These are phyloP conservation scores for Hemerocallis citrina DNA, from an alignment of 106 monocot species.

Conservation along the genomic window DNA sequence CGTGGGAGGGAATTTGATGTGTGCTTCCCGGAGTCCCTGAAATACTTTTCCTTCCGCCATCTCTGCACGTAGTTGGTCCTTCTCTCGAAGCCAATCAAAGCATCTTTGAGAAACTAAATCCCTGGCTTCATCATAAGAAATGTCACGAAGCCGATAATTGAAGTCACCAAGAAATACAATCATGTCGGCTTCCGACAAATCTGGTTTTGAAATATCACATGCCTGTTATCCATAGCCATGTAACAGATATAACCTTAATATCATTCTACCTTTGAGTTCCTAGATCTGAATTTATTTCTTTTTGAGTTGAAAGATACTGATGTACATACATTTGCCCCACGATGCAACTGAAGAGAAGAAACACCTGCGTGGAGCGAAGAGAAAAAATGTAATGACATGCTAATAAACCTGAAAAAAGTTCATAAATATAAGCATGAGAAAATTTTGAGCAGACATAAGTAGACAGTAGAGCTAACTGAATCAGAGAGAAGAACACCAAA, in stretches of 20 bases:
- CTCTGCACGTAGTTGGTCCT: conserved; percentile 54
- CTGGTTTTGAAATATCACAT: conserved; percentile 36
- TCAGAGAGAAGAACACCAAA: not conserved
- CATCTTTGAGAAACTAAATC: conserved; percentile 62
- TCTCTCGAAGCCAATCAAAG: conserved; percentile 66
- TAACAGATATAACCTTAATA: not conserved
- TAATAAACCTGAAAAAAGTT: not conserved
- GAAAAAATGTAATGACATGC: conserved; percentile 3
- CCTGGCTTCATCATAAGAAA: conserved; percentile 61
- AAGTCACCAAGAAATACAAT: conserved; percentile 66
- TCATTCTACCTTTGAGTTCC: not conserved
- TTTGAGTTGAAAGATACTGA: not conserved
- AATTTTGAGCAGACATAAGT: not conserved
- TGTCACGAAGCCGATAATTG: conserved; percentile 51
- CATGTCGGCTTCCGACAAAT: conserved; percentile 68
- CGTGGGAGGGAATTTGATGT: conserved; percentile 58
- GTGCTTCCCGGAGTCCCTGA: conserved; percentile 58
- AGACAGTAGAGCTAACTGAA: not conserved
- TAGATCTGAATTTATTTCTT: conserved; percentile 2
- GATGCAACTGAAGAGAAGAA: conserved; percentile 35
- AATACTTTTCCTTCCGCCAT: conserved; percentile 64
- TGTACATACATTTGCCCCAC: conserved; percentile 30
- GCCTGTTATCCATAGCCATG: conserved; percentile 17
- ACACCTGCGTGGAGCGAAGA: conserved; percentile 20
- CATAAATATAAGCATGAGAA: not conserved